These are phyloP conservation scores for Ustilago vetiveriae DNA, from an alignment of 1,284 basidiomycete genomes.

Conservation along the genomic window DNA sequence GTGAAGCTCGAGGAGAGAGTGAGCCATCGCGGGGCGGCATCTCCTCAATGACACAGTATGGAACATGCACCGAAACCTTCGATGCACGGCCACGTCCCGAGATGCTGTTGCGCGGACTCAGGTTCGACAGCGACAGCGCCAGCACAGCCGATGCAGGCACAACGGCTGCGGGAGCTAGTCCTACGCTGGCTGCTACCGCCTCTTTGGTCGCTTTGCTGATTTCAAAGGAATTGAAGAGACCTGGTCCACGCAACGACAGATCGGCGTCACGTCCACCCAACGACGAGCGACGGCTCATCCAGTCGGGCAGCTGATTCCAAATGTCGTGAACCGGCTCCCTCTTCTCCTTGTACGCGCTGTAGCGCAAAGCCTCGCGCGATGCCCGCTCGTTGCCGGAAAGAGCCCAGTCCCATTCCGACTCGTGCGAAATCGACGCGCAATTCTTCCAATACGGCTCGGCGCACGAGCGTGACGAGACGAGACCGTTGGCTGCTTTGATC, in stretches of 20 bases:
- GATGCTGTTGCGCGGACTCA: constrained; percentile 42
- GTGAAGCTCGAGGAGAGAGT: constrained; percentile 21
- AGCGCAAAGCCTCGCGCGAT: constrained; percentile 26
- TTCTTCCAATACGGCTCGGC: constrained; percentile 13
- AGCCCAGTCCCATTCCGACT: constrained; percentile 50
- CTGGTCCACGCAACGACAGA: constrained; percentile 27
- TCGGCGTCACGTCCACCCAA: constrained; percentile 40
- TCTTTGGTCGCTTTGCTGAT: constrained; percentile 11
- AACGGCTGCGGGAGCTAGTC: constrained; percentile 1
- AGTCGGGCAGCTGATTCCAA: constrained; percentile 47
- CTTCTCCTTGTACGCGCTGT: constrained; percentile 30
- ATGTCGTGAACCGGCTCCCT: constrained; percentile 42
- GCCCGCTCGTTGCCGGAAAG: constrained; percentile 35
- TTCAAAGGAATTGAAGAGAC: constrained; percentile 16
- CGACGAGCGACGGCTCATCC: constrained; percentile 42
- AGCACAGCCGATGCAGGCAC: constrained; percentile 2
- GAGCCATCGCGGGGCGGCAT: constrained; percentile 12
- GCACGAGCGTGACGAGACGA: constrained; percentile 14
- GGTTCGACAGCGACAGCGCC: constrained; percentile 17
- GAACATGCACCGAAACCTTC: constrained; percentile 33
- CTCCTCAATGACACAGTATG: constrained; percentile 23
- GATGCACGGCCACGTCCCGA: constrained; percentile 24
- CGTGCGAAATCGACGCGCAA: constrained; percentile 10
- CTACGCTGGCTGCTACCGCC: constrained; percentile 2
- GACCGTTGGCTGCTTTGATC: background rate